Evolutionary conservation across 768 basidiomycete genomes (phyloP).

Genomic region (Phanerochaete sordida): DNA sequence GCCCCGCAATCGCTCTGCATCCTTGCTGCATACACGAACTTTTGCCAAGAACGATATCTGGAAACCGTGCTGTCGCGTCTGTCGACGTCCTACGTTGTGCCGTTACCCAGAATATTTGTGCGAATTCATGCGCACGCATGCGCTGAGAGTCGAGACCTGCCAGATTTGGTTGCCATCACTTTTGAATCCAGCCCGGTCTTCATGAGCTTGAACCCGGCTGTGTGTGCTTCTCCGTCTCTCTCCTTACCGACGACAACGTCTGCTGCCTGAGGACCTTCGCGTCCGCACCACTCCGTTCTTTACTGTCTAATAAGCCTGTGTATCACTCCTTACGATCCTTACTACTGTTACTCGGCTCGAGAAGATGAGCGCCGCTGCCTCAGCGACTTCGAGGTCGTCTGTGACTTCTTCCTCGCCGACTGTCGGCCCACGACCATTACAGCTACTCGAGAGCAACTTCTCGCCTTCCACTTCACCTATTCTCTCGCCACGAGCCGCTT

Average conservation of each 20-base stretch:
- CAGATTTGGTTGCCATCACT: constrained; percentile 7
- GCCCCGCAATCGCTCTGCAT: not conserved
- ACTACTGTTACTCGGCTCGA: not conserved
- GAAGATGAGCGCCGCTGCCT: constrained; percentile 1
- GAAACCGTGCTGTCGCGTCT: not conserved
- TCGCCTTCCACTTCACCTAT: constrained; percentile 24
- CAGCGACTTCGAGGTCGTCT: not conserved
- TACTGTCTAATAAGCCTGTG: not conserved
- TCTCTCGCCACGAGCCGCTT: constrained; percentile 17
- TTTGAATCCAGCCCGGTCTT: not conserved
- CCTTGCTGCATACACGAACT: not conserved
- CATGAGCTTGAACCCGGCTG: not conserved
- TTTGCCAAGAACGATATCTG: not conserved
- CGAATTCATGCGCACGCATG: not conserved
- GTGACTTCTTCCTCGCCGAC: constrained; percentile 19
- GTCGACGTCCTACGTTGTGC: not conserved
- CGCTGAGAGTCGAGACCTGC: not conserved
- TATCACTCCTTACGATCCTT: constrained; percentile 6
- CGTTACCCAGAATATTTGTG: not conserved
- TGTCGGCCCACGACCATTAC: constrained; percentile 44
- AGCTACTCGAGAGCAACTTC: constrained; percentile 39
- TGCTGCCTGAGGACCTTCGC: not conserved
- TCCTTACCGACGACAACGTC: not conserved
- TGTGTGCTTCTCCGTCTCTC: not conserved
- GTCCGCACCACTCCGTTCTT: not conserved